Evolutionary conservation across 805 yeast species (phyloP).

Genomic region (Ogataea dorogensis): DNA sequence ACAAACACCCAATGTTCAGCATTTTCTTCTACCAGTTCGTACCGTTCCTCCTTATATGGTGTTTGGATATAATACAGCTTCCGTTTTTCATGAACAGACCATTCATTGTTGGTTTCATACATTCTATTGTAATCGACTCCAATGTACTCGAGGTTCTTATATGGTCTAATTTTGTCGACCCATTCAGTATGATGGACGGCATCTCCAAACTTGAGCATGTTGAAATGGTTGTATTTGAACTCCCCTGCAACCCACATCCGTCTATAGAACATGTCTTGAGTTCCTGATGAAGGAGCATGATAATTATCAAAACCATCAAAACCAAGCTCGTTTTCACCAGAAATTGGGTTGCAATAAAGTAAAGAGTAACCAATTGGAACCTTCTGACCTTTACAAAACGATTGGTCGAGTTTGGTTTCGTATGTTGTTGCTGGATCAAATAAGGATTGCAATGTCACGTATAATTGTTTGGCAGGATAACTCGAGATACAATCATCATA

Average conservation of each 20-base stretch:
- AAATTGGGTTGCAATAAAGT: constrained; percentile 61
- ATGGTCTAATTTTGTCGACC: constrained; percentile 40
- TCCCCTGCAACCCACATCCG: constrained; percentile 83
- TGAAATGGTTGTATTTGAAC: constrained; percentile 38
- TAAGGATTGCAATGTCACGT: constrained; percentile 29
- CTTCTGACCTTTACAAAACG: constrained; percentile 19
- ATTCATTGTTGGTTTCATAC: constrained; percentile 33
- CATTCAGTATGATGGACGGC: constrained; percentile 52
- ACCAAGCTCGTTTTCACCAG: constrained; percentile 47
- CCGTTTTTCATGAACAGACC: constrained; percentile 51
- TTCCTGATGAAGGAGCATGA: constrained; percentile 55
- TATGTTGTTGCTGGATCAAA: constrained; percentile 11
- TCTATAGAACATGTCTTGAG: constrained; percentile 42
- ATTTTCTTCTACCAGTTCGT: constrained; percentile 2
- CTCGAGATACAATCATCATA: constrained; percentile 31
- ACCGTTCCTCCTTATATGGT: constrained; percentile 15
- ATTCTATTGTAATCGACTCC: constrained; percentile 58
- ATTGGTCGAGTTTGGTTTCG: constrained; percentile 9
- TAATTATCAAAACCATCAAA: constrained; percentile 79
- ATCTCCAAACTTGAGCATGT: constrained; percentile 38
- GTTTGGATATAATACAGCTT: constrained; percentile 60
- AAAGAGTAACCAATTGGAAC: constrained; percentile 61
- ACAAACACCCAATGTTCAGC: constrained; percentile 31
- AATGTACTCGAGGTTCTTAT: constrained; percentile 34
- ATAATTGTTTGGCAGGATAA: constrained; percentile 27